A percentile compares a stretch with the other conserved stretches of the same genome.
These are phyloP conservation scores for Fagus sylvatica DNA, from an alignment of 306 rosid species.

Conservation along the genomic window DNA sequence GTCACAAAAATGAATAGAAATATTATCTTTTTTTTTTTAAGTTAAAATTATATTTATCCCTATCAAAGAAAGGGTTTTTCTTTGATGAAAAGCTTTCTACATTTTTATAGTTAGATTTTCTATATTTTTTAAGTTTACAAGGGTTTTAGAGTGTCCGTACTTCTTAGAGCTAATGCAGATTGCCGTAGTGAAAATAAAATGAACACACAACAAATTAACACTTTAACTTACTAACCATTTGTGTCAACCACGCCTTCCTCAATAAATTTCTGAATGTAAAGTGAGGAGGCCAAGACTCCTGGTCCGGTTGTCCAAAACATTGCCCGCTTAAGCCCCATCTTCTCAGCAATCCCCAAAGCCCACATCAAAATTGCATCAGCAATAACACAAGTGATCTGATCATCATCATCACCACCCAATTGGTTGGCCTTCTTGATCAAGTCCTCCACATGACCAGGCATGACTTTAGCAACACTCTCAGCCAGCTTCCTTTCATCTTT, in stretches of 20 bases:
- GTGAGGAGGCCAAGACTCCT: conserved; percentile 15
- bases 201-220: too few relatives aligned
- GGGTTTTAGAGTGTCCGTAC: too few relatives aligned
- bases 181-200: too few relatives aligned
- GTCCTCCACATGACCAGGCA: conserved; percentile 43
- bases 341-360: conserved; percentile 35
- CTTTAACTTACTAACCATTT: conserved; percentile 25
- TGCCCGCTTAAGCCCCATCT: conserved; percentile 34
- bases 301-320: conserved; percentile 53
- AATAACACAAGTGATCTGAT: conserved; percentile 32
- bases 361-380: conserved; percentile 26
- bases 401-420: conserved; percentile 1
- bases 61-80: too few relatives aligned
- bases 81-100: too few relatives aligned
- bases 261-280: conserved; percentile 25
- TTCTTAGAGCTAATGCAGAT: too few relatives aligned
- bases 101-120: too few relatives aligned
- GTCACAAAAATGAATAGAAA: too few relatives aligned
- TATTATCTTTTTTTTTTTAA: too few relatives aligned
- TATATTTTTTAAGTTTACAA: too few relatives aligned
- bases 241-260: conserved; percentile 30
- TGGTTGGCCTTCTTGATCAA: too few relatives aligned
- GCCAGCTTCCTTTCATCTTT: conserved; percentile 4
- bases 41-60: too few relatives aligned
- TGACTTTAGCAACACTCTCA: conserved; percentile 5